A percentile compares a stretch with the other conserved stretches of the same genome.
phyloP scores from a whole-genome alignment of 441 rosid genomes.

The Melastoma candidum region DNA sequence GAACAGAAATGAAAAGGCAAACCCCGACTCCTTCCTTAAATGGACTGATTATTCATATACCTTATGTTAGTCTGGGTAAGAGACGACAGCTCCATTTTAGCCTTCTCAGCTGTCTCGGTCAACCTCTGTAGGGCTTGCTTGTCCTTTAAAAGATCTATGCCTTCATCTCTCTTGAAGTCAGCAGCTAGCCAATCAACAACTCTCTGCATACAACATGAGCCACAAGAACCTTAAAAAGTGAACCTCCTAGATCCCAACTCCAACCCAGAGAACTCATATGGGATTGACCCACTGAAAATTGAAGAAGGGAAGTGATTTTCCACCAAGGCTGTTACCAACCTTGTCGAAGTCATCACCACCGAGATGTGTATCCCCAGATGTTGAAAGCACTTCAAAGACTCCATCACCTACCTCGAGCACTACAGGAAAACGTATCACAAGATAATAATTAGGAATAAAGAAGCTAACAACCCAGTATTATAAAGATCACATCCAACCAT shows the following conservation, averaged over 20 bases:
- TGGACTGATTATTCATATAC: slow-evolving; percentile 11
- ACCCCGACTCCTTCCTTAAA: background rate
- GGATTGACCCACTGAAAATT: no score
- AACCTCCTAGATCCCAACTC: background rate
- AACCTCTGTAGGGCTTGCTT: slow-evolving; percentile 94
- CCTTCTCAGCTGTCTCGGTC: slow-evolving; percentile 95
- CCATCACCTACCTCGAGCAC: slow-evolving; percentile 98
- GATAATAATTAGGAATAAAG: background rate
- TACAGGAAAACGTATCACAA: slow-evolving; percentile 13
- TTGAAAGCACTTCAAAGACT: slow-evolving; percentile 91
- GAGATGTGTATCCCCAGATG: slow-evolving; percentile 94
- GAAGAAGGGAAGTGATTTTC: no score
- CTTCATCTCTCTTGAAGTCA: slow-evolving; percentile 74
- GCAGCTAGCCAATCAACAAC: slow-evolving; percentile 89
- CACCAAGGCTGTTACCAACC: slow-evolving; percentile 19
- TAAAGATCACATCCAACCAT: no score
- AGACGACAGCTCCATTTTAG: slow-evolving; percentile 91
- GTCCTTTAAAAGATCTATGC: slow-evolving; percentile 87
- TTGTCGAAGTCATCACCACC: slow-evolving; percentile 98
- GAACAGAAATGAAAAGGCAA: slow-evolving; percentile 1
- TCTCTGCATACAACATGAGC: slow-evolving; percentile 34
- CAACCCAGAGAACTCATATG: no score
- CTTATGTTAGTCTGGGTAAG: slow-evolving; percentile 75
- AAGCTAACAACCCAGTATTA: no score
- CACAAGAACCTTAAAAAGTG: background rate